Percentiles rank a stretch among this genome's conserved stretches.
Evolutionary conservation across 495 filamentous ascomycete genomes (phyloP).

Genomic region (Penicillium goetzii): DNA sequence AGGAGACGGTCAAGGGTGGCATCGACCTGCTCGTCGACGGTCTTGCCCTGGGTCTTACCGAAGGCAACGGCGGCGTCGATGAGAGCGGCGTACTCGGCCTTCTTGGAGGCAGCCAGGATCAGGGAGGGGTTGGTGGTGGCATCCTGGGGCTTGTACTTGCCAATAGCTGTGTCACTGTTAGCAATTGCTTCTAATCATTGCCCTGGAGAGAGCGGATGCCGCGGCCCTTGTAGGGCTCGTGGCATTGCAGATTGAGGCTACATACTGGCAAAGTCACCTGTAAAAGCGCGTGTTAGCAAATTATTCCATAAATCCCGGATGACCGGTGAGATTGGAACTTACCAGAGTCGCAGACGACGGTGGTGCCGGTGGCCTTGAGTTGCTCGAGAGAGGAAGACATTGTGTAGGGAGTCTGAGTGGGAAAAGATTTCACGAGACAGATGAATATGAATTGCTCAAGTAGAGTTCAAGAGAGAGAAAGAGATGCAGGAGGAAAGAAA

Average conservation of each 20-base stretch:
- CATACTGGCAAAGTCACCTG: constrained; percentile 82
- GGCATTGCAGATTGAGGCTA: constrained; percentile 22
- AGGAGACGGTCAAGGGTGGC: constrained; percentile 87
- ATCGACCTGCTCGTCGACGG: constrained; percentile 76
- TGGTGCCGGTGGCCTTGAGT: constrained; percentile 93
- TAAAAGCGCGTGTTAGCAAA: constrained; percentile 23
- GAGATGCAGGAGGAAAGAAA: constrained; percentile 29
- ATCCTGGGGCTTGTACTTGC: constrained; percentile 99
- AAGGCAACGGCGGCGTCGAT: constrained; percentile 86
- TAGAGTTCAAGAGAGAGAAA: constrained; percentile 23
- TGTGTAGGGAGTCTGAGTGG: constrained; percentile 30
- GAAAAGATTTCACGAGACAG: constrained; percentile 8
- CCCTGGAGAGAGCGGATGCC: not conserved
- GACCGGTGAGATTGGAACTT: constrained; percentile 43
- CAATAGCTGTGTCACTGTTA: constrained; percentile 69
- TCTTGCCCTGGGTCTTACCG: constrained; percentile 73
- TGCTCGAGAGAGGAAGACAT: constrained; percentile 93
- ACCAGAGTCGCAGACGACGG: constrained; percentile 96
- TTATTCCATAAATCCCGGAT: constrained; percentile 16
- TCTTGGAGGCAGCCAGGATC: constrained; percentile 97
- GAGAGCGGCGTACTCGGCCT: constrained; percentile 90
- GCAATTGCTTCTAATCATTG: not conserved
- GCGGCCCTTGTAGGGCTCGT: not conserved
- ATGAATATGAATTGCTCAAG: constrained; percentile 14
- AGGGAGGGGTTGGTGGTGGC: constrained; percentile 98